Conservation (phyloP, 2,329 filamentous ascomycete genomes). For the Arthrocladium fulminans region DNA sequence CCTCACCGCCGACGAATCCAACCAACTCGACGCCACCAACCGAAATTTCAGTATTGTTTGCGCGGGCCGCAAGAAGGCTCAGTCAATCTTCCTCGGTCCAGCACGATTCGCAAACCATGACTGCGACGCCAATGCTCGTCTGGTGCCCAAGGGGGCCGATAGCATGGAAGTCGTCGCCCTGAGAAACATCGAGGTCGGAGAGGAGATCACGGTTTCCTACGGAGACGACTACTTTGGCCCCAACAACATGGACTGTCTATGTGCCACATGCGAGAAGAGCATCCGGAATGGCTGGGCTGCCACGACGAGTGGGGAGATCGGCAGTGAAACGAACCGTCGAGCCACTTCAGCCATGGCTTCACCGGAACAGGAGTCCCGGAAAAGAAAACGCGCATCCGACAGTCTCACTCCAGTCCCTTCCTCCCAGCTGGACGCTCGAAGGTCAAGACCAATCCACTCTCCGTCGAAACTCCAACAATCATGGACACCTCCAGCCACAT, state of each 20-base stretch:
- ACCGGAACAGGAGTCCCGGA: constrained; percentile 3
- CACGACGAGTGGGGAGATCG: constrained; percentile 8
- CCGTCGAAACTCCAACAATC: constrained; percentile 25
- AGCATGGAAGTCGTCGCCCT: constrained; percentile 86
- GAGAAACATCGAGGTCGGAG: constrained; percentile 71
- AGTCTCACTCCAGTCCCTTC: constrained; percentile 9
- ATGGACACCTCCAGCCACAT: constrained; percentile 19
- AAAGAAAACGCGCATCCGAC: constrained; percentile 18
- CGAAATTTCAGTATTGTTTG: constrained; percentile 97
- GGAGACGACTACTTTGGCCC: constrained; percentile 94
- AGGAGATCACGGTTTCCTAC: constrained; percentile 95
- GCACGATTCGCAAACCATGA: constrained; percentile 97
- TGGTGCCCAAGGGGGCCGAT: constrained; percentile 73
- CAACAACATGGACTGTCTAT: constrained; percentile 90
- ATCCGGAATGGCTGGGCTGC: constrained; percentile 75
- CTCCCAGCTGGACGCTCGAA: constrained; percentile 10
- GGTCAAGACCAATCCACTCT: constrained; percentile 14
- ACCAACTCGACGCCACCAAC: constrained; percentile 66
- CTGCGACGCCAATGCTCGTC: constrained; percentile 80
- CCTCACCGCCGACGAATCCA: constrained; percentile 86
- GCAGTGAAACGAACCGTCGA: constrained; percentile 11
- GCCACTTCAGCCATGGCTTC: constrained; percentile 11
- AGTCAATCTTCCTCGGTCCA: constrained; percentile 87
- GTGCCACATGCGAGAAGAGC: constrained; percentile 70
- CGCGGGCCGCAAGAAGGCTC: constrained; percentile 80